Percentiles rank a stretch among this genome's conserved stretches.
These are phyloP conservation scores for Vigna angularis DNA, from an alignment of 306 rosid species.

Conservation along the genomic window DNA sequence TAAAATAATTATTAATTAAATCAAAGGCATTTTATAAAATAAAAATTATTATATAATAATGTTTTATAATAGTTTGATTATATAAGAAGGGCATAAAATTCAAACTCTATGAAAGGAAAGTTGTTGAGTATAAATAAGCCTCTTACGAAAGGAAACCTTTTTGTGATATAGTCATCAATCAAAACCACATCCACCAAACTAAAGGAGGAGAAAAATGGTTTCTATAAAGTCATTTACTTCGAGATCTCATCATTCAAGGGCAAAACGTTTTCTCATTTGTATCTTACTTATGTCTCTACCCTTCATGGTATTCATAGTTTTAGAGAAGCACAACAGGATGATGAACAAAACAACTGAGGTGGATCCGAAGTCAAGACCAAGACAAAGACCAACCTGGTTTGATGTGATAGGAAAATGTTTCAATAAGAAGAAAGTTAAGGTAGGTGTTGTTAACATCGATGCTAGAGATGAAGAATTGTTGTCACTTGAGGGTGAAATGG, in stretches of 20 bases:
- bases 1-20: too few species aligned
- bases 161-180: background rate
- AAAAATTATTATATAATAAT: too few species aligned
- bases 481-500: conserved; percentile 13
- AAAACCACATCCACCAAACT: background rate
- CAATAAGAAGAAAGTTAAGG: conserved; percentile 44
- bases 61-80: too few species aligned
- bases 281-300: conserved; percentile 41
- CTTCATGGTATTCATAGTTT: conserved; percentile 25
- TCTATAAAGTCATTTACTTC: conserved; percentile 26
- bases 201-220: conserved; percentile 43
- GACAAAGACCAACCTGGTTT: conserved; percentile 43
- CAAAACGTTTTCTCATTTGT: conserved; percentile 35
- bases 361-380: background rate
- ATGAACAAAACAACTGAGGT: background rate
- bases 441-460: conserved; percentile 64
- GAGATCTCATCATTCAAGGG: conserved; percentile 38
- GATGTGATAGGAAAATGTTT: conserved; percentile 43
- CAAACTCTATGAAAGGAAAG: background rate
- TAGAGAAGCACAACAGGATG: background rate
- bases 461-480: background rate
- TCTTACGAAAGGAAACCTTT: background rate
- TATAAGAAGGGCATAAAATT: background rate
- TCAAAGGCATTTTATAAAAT: too few species aligned
- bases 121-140: conserved; percentile 12